Evolutionary conservation across 228 moss, liverwort and hornwort genomes (phyloP), one percentile per base, ranked within the genome.

Genomic region (Sphagnum fallax): DNA sequence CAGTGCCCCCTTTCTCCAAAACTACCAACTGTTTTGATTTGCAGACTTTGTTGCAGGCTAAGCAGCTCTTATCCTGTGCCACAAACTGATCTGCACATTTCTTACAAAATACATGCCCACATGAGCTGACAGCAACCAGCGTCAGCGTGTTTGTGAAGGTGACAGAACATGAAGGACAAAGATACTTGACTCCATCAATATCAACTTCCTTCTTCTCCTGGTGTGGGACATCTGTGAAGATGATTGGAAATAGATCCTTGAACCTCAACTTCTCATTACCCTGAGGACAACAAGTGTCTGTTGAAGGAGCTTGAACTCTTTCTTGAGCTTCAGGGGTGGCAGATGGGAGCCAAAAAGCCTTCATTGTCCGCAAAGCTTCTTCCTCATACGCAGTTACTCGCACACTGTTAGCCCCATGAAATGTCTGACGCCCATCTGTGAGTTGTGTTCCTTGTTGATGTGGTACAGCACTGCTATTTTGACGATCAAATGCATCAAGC

Each of bases 281-380:
- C 72, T 97, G 90, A 0, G 93, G 93, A 18, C 93, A 97, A 71
- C 74, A 61, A 5, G 88, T 97, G 66, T 91, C 90, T 9, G 59
- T 69, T 4, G 91, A 88, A 2, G 90, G 97, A 47, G 82, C 84
- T 69, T 92, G 89, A 14, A 84, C 90, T 67, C 90, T 83, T 62
- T 89, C 84, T 75, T 82, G 89, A 10, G 93, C 90, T 78, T 89
- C 98, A 51, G 96, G 96, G 6, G 89, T 98, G 52, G 97, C 90
- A 14, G 93, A 91, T 8, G 96, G 96, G 49, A 97, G 70, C 96
- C 96, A 97, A 71, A 93, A 97, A 2, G 97, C 97, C 62, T 93
- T 93, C 97, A 97, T 97, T n/a, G 91, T 93, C 14, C 96, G 80
- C 67, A 97, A 82, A 4, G 96, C 96, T 76, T 97, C 93, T 76